Conservation (phyloP, 345 rosid species). For the Nasturtium officinale region DNA sequence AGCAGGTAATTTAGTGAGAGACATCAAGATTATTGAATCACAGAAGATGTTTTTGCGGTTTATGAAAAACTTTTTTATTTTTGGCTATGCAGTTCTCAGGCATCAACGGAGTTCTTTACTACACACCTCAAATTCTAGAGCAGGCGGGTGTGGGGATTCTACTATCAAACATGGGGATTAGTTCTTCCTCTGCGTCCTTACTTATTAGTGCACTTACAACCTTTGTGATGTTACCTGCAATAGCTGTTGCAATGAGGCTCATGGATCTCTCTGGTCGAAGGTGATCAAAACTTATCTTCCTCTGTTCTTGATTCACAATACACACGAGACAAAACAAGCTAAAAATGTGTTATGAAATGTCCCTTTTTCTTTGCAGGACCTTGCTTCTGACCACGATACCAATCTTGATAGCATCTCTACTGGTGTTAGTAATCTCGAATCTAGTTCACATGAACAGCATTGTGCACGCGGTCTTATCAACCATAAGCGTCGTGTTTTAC, state of each 20-base stretch:
- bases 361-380: slow-evolving; percentile 56
- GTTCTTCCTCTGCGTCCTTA: slow-evolving; percentile 74
- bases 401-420: slow-evolving; percentile 61
- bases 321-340: slow-evolving; percentile 3
- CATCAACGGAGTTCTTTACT: slow-evolving; percentile 94
- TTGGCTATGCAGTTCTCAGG: slow-evolving; percentile 75
- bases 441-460: slow-evolving; percentile 54
- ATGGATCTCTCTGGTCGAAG: slow-evolving; percentile 94
- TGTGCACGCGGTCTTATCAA: slow-evolving; percentile 68
- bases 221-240: slow-evolving; percentile 90
- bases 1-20: slow-evolving; percentile 67
- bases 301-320: slow-evolving; percentile 11
- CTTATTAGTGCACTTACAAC: slow-evolving; percentile 85
- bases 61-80: slow-evolving; percentile 9
- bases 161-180: slow-evolving; percentile 74
- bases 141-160: slow-evolving; percentile 93
- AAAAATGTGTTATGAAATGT: neutral
- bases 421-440: slow-evolving; percentile 64
- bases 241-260: slow-evolving; percentile 96
- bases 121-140: slow-evolving; percentile 97
- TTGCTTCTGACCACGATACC: slow-evolving; percentile 84
- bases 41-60: neutral
- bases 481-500: slow-evolving; percentile 66
- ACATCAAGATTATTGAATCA: slow-evolving; percentile 4
- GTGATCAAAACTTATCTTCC: slow-evolving; percentile 41